phyloP scores from a whole-genome alignment of 345 rosid genomes.

The Excoecaria agallocha region DNA sequence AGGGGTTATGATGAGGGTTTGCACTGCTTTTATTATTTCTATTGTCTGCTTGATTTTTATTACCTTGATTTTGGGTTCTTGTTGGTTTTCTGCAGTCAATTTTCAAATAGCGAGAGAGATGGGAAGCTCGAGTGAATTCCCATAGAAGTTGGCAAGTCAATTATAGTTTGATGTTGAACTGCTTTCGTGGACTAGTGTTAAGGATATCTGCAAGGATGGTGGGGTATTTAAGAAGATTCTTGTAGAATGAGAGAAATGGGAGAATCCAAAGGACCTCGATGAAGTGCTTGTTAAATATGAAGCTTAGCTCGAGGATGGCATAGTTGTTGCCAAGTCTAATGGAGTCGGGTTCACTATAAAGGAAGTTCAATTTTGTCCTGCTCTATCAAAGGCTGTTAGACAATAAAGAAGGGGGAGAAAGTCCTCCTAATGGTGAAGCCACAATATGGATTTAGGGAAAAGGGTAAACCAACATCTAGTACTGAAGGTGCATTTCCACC shows the following conservation, averaged over 20 bases:
- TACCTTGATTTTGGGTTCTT: no score
- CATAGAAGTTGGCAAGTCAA: no score
- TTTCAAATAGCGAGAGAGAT: no score
- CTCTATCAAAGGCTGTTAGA: conserved; percentile 71
- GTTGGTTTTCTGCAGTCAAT: no score
- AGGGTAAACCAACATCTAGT: conserved; percentile 56
- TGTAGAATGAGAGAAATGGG: conserved; percentile 71
- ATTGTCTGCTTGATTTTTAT: no score
- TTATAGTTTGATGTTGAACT: conserved; percentile 80
- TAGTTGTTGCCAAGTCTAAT: conserved; percentile 59
- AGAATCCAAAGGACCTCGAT: conserved; percentile 72
- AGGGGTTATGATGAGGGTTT: no score
- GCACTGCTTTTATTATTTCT: no score
- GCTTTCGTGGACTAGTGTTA: conserved; percentile 74
- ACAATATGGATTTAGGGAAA: conserved; percentile 89
- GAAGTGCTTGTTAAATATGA: conserved; percentile 78
- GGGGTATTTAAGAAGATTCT: conserved; percentile 76
- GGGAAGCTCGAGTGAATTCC: no score
- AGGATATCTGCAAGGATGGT: conserved; percentile 85
- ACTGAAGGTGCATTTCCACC: conserved; percentile 73
- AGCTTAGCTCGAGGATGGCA: conserved; percentile 74
- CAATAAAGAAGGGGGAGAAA: conserved; percentile 87
- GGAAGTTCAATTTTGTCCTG: conserved; percentile 90
- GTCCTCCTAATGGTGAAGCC: conserved; percentile 77
- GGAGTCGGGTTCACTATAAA: conserved; percentile 72